A percentile compares a stretch with the other conserved stretches of the same genome.
These are phyloP conservation scores for Vitellaria paradoxa DNA, from an alignment of 179 eudicot species.

Conservation along the genomic window DNA sequence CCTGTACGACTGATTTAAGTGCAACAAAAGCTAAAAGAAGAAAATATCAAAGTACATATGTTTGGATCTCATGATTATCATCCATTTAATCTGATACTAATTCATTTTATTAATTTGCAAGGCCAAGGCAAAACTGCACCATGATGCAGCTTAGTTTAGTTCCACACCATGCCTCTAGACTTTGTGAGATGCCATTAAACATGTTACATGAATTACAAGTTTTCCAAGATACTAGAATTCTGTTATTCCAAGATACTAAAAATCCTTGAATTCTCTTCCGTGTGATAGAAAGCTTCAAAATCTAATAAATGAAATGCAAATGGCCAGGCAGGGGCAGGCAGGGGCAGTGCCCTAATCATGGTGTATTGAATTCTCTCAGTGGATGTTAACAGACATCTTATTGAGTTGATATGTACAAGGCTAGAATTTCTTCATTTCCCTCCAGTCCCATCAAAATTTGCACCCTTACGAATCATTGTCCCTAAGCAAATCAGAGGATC, in stretches of 20 bases:
- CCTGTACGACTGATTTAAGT: constrained; percentile 63
- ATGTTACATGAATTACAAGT: neutral
- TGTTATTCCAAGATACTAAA: neutral
- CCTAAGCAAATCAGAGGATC: neutral
- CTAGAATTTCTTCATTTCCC: neutral
- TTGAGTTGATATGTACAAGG: neutral
- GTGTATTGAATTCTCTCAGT: neutral
- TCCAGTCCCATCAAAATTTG: neutral
- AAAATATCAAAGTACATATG: neutral
- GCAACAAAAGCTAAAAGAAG: constrained; percentile 17
- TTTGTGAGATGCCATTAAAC: neutral
- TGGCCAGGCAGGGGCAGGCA: neutral
- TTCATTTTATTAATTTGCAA: neutral
- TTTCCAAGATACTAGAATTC: neutral
- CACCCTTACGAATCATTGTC: neutral
- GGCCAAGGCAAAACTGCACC: neutral
- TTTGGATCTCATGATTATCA: constrained; percentile 1
- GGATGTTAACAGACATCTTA: neutral
- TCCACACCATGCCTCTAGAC: neutral
- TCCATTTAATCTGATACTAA: neutral
- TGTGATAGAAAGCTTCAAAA: neutral
- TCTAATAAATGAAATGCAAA: neutral
- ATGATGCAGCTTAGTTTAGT: neutral
- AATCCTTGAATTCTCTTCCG: neutral
- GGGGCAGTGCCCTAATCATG: neutral